Conservation (phyloP, 225 moss, liverwort and hornwort genomes). For the Sphagnum contortum region DNA sequence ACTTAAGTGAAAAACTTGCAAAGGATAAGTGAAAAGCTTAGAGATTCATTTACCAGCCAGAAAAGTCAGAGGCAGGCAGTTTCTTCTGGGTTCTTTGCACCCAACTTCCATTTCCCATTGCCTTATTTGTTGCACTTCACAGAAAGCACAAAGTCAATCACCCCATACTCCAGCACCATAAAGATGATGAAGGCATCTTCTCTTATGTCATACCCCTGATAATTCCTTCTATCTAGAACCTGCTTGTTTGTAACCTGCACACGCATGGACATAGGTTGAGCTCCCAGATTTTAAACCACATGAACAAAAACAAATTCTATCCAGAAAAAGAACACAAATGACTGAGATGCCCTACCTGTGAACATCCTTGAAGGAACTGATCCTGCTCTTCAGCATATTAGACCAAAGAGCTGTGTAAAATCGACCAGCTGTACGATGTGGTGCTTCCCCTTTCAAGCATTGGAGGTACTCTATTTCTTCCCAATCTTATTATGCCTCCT, state of each 20-base stretch:
- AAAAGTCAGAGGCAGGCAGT: conserved; percentile 90
- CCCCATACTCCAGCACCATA: conserved; percentile 94
- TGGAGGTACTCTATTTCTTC: conserved; percentile 85
- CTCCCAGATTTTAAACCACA: background rate
- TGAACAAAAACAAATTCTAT: background rate
- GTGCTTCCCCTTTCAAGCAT: conserved; percentile 72
- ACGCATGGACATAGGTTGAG: background rate
- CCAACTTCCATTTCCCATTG: conserved; percentile 5
- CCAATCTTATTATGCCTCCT: conserved; percentile 81
- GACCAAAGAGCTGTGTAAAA: conserved; percentile 7
- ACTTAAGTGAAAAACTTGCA: background rate
- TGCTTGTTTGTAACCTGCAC: conserved; percentile 65
- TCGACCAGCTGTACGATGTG: conserved; percentile 83
- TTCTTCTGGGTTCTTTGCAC: conserved; percentile 43
- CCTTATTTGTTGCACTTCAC: conserved; percentile 71
- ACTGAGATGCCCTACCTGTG: too few relatives aligned
- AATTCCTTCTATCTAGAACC: conserved; percentile 42
- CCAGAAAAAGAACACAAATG: background rate
- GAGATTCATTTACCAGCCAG: conserved; percentile 58
- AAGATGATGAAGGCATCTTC: conserved; percentile 74
- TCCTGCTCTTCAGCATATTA: background rate
- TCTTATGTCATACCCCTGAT: conserved; percentile 50
- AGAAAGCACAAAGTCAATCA: conserved; percentile 77
- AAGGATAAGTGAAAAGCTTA: background rate
- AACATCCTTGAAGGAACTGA: background rate